Evolutionary conservation across 495 filamentous ascomycete species (phyloP).

Genomic region (Hypoxylon lienhwacheense): DNA sequence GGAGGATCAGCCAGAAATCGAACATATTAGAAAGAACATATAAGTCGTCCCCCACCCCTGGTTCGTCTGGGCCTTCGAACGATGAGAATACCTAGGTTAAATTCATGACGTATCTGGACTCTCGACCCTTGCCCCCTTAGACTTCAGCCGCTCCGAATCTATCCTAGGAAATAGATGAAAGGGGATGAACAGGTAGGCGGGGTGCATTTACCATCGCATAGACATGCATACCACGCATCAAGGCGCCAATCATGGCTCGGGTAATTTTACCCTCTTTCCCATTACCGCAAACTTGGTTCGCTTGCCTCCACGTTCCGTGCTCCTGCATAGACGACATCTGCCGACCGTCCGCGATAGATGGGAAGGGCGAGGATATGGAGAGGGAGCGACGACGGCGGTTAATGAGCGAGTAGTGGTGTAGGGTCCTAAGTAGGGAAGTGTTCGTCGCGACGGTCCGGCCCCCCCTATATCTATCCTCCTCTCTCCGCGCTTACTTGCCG

Average conservation of each 20-base stretch:
- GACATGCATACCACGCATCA: conserved; percentile 17
- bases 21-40: too few species aligned
- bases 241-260: conserved; percentile 25
- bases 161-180: conserved; percentile 30
- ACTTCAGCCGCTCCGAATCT: conserved; percentile 37
- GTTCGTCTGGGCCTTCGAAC: too few species aligned
- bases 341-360: conserved; percentile 19
- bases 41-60: too few species aligned
- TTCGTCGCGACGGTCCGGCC: too few species aligned
- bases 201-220: conserved; percentile 36
- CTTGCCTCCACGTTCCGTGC: conserved; percentile 15
- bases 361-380: too few species aligned
- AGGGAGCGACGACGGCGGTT: conserved; percentile 11
- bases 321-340: conserved; percentile 21
- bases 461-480: too few species aligned
- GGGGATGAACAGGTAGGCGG: conserved; percentile 32
- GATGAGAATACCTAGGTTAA: too few species aligned
- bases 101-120: too few species aligned
- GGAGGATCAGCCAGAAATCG: too few species aligned
- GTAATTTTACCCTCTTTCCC: conserved; percentile 25
- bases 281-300: conserved; percentile 30
- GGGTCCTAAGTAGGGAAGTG: too few species aligned
- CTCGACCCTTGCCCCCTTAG: too few species aligned
- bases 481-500: conserved; percentile 19
- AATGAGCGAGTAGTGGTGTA: conserved; percentile 10